Evolutionary conservation across 2,329 filamentous ascomycete species (phyloP).

Genomic region (Pezicula carpinea): DNA sequence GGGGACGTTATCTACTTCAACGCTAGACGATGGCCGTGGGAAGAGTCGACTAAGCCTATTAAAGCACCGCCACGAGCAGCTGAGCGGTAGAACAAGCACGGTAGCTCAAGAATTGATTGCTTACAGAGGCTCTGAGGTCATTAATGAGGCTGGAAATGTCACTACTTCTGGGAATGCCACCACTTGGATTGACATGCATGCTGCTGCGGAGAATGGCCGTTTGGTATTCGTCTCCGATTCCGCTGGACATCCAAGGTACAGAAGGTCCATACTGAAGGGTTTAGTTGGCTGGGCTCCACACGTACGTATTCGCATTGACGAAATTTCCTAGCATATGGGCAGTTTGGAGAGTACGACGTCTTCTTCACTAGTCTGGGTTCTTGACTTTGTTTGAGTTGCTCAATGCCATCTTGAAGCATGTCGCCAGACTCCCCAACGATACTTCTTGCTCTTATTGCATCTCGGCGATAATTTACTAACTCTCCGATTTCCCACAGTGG

Average conservation of each 20-base stretch:
- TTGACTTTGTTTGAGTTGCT: no score
- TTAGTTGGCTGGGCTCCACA: constrained; percentile 95
- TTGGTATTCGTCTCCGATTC: constrained; percentile 89
- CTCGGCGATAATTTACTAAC: no score
- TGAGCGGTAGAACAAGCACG: constrained; percentile 87
- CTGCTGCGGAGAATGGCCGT: constrained; percentile 65
- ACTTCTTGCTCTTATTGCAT: no score
- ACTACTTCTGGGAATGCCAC: constrained; percentile 65
- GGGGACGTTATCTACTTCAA: constrained; percentile 82
- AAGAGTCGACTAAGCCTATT: constrained; percentile 84
- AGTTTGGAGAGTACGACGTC: no score
- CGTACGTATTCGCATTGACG: constrained; percentile 2
- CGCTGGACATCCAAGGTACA: constrained; percentile 83
- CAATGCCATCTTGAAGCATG: no score
- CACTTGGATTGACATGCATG: constrained; percentile 93
- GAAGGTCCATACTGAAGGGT: constrained; percentile 81
- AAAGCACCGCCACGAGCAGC: constrained; percentile 90
- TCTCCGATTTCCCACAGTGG: constrained; percentile 44
- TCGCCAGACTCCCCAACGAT: no score
- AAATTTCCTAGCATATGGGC: no score
- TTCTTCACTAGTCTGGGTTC: no score
- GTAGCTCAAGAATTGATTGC: constrained; percentile 91
- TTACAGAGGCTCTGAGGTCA: constrained; percentile 58
- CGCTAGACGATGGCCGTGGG: constrained; percentile 85
- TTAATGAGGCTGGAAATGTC: constrained; percentile 68